These are phyloP conservation scores for Talaromyces sp. DNA, from an alignment of 2,329 filamentous ascomycete genomes.

Conservation along the genomic window DNA sequence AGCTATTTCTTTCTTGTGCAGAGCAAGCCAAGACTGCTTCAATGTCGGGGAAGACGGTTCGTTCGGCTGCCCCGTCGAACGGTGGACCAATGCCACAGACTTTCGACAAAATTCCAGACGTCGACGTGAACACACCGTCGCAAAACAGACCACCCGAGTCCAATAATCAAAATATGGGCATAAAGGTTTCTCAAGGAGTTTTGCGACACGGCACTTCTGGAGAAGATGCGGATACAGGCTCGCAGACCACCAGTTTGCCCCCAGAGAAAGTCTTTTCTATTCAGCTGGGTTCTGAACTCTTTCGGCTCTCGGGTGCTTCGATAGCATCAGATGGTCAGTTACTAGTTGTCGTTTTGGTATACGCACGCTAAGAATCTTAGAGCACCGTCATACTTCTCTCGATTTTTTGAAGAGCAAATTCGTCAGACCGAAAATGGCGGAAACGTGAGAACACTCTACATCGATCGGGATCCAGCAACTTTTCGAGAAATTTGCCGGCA, in stretches of 20 bases:
- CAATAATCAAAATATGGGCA: not conserved
- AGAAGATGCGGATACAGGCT: not conserved
- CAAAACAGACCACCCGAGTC: not conserved
- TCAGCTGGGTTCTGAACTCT: conserved; percentile 65
- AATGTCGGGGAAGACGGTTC: not conserved
- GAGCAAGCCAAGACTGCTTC: not conserved
- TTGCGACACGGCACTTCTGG: not conserved
- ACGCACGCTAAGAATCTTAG: conserved; percentile 45
- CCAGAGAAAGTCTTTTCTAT: conserved; percentile 63
- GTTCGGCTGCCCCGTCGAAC: not conserved
- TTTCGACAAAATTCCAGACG: conserved; percentile 9
- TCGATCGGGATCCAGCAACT: conserved; percentile 84
- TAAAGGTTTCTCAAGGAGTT: conserved; percentile 5
- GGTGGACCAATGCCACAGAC: conserved; percentile 1
- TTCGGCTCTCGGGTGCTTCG: conserved; percentile 63
- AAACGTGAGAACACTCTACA: conserved; percentile 76
- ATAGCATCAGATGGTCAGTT: conserved; percentile 66
- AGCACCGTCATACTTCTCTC: conserved; percentile 96
- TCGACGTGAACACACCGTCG: conserved; percentile 4
- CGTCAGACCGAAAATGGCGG: conserved; percentile 54
- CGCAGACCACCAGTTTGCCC: conserved; percentile 36
- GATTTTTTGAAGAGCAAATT: conserved; percentile 84
- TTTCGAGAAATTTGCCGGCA: conserved; percentile 87
- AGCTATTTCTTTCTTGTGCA: not conserved
- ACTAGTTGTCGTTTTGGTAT: conserved; percentile 7